These are phyloP conservation scores for Citrullus amarus DNA, from an alignment of 306 rosid species.

Conservation along the genomic window DNA sequence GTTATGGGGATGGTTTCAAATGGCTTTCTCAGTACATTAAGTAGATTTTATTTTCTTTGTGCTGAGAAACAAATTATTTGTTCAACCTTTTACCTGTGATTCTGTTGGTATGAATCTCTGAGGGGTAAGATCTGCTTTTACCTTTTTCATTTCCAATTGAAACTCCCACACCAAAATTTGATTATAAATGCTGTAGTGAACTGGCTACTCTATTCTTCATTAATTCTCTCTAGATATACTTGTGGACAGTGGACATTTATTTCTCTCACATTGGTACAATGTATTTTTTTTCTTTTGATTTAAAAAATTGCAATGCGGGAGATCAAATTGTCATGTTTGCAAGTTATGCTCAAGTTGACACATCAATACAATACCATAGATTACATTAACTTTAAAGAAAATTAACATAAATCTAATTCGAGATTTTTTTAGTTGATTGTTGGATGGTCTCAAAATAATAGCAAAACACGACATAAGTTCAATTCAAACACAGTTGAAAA, in stretches of 20 bases:
- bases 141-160: slow-evolving; percentile 10
- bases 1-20: slow-evolving; percentile 85
- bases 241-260: neutral
- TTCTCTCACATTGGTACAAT: neutral
- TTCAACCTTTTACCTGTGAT: neutral
- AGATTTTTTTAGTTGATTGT: too few species aligned
- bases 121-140: neutral
- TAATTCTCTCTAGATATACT: neutral
- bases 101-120: slow-evolving; percentile 5
- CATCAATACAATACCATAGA: too few species aligned
- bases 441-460: too few species aligned
- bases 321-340: too few species aligned
- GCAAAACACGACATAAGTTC: too few species aligned
- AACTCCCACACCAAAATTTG: neutral
- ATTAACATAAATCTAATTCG: too few species aligned
- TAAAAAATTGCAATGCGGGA: too few species aligned
- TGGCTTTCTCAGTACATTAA: slow-evolving; percentile 89
- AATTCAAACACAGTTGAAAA: too few species aligned
- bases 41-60: slow-evolving; percentile 15
- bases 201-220: slow-evolving; percentile 1
- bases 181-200: slow-evolving; percentile 5
- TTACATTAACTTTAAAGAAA: too few species aligned
- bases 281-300: neutral
- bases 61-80: slow-evolving; percentile 3
- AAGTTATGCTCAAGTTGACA: too few species aligned